Evolutionary conservation across 345 rosid genomes (phyloP).

Genomic region (Viola odorata): DNA sequence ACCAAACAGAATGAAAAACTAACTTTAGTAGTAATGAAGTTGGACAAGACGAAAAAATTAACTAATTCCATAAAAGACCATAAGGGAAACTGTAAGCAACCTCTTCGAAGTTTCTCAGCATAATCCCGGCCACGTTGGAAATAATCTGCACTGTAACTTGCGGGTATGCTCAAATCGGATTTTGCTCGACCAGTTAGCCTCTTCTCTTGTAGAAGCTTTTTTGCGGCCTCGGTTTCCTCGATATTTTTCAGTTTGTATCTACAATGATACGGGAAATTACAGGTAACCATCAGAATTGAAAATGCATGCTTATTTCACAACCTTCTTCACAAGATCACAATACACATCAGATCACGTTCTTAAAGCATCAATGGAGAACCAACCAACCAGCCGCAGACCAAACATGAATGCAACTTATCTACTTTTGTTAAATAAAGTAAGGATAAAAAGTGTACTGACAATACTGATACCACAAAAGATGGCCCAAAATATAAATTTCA

Average conservation of each 20-base stretch:
- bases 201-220: slow-evolving; percentile 92
- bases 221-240: slow-evolving; percentile 98
- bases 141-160: slow-evolving; percentile 96
- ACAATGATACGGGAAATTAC: slow-evolving; percentile 22
- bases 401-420: not conserved
- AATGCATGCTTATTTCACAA: not conserved
- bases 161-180: slow-evolving; percentile 70
- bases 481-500: slow-evolving; percentile 3
- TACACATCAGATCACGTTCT: not conserved
- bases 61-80: not conserved
- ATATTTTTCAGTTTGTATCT: slow-evolving; percentile 90
- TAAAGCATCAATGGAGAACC: slow-evolving; percentile 2
- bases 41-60: not conserved
- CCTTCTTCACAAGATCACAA: not conserved
- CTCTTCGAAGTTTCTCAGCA: slow-evolving; percentile 92
- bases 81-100: slow-evolving; percentile 26
- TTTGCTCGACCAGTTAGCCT: slow-evolving; percentile 69
- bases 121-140: slow-evolving; percentile 92
- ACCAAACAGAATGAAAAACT: not conserved
- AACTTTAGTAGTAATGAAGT: no score
- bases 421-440: not conserved
- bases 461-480: not conserved
- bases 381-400: not conserved
- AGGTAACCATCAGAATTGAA: not conserved
- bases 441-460: not conserved